Evolutionary conservation across 768 basidiomycete species (phyloP), one percentile per base, ranked within the genome.

Genomic region (Boletus patriciae): DNA sequence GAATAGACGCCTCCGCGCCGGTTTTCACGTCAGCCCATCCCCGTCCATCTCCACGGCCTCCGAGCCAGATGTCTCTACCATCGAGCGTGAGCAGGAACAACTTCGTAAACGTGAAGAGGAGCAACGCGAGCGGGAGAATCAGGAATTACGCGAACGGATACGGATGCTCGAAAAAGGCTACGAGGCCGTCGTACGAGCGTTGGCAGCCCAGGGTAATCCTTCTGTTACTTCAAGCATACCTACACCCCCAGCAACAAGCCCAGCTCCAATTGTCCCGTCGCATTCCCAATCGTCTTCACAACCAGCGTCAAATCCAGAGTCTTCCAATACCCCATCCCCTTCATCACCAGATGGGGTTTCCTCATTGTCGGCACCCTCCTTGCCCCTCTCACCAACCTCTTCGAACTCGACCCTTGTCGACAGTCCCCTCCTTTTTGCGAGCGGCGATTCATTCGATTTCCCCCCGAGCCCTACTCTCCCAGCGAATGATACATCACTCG

Each of bases 121-220:
- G 19, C 70, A 65, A 36, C 75, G 77, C 42, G 86, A 87, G 60
- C 78, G 75, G 40, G 85, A 93, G 76, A 93, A 92, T 56, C 77
- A 82, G 61, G 86, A 90, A 66, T 77, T 93, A 45, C 81, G 80
- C 61, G 88, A 90, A 70, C 80, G 90, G 43, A 86, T 92, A 69
- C 82, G 81, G 64, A 86, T 85, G 0, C 86, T 92, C 23, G 91
- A 92, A 74, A 82, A 78, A 45, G 89, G 90, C 25, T 92, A 90
- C 84, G 87, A 90, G 59, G 85, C 84, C 48, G 87, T 92, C 53
- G 78, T 92, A 59, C 88, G 86, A 62, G 88, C 88, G 10, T 77
- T 92, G 53, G 78, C 85, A 48, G 78, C 83, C 15, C 88, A 91
- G 63, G 64, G 81, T 19, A 72, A 75, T 46, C 50, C 67, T 7